Percentiles rank a stretch among this genome's conserved stretches.
These are phyloP conservation scores for Leccinum olivaceopallidum DNA, from an alignment of 768 basidiomycete genomes.

Conservation along the genomic window DNA sequence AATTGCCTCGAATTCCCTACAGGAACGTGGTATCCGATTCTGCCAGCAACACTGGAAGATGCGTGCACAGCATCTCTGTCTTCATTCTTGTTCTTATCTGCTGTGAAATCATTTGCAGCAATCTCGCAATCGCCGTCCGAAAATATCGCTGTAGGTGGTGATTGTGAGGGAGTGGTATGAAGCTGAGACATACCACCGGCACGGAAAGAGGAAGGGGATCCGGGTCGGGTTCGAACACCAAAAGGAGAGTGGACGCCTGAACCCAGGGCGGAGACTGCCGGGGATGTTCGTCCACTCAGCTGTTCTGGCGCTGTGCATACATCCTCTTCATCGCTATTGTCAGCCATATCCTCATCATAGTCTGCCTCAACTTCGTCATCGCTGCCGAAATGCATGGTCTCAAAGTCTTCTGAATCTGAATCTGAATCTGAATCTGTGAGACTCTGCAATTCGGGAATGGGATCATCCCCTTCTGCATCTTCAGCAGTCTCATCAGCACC, in stretches of 20 bases:
- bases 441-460: slow-evolving; percentile 27
- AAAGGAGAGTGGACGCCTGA: slow-evolving; percentile 12
- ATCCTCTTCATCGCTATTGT: slow-evolving; percentile 29
- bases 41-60: slow-evolving; percentile 6
- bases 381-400: slow-evolving; percentile 13
- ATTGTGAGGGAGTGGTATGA: slow-evolving; percentile 5
- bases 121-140: slow-evolving; percentile 1
- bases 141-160: slow-evolving; percentile 12
- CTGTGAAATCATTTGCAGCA: not conserved
- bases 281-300: slow-evolving; percentile 27
- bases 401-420: slow-evolving; percentile 29
- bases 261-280: slow-evolving; percentile 25
- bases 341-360: slow-evolving; percentile 31
- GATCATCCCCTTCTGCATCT: slow-evolving; percentile 17
- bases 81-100: slow-evolving; percentile 8
- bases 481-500: slow-evolving; percentile 14
- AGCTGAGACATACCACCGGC: slow-evolving; percentile 1
- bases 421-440: slow-evolving; percentile 27
- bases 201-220: slow-evolving; percentile 8
- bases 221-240: slow-evolving; percentile 4
- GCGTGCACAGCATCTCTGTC: not conserved
- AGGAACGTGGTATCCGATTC: slow-evolving; percentile 4
- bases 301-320: slow-evolving; percentile 25
- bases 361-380: slow-evolving; percentile 30
- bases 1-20: not conserved